phyloP scores from a whole-genome alignment of 192 early-diverging fungal species.

The Piromyces finnis region DNA sequence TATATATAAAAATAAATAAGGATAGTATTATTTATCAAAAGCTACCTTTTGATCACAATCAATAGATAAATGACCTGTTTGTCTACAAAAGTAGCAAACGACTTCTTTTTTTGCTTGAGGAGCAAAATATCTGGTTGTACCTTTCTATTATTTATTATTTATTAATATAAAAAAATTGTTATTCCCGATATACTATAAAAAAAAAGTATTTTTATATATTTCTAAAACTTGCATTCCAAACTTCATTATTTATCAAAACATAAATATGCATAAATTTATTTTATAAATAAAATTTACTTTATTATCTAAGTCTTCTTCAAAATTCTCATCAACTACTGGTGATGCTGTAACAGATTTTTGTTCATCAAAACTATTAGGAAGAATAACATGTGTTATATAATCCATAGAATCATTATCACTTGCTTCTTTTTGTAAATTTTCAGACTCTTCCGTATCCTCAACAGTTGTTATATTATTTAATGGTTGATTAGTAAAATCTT shows the following conservation, averaged over 20 bases:
- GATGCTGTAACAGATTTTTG: background rate
- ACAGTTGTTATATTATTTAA: background rate
- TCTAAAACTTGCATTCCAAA: no score
- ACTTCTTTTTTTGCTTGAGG: background rate
- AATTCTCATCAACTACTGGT: background rate
- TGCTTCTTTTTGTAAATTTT: background rate
- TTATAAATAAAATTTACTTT: background rate
- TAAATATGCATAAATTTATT: no score
- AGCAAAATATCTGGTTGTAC: background rate
- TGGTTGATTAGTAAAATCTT: background rate
- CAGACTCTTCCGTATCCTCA: background rate
- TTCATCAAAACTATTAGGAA: background rate
- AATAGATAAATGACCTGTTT: background rate
- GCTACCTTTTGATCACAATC: background rate
- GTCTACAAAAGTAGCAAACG: background rate
- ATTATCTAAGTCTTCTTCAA: background rate
- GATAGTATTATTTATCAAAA: no score
- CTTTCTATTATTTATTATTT: background rate
- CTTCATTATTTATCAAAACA: no score
- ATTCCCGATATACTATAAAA: no score
- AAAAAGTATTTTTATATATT: no score
- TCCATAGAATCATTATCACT: background rate
- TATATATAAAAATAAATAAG: no score
- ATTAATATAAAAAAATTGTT: no score
- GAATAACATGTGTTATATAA: background rate